These are phyloP conservation scores for Asterochloris sp. DNA, from an alignment of 139 green algal genomes.

Conservation along the genomic window DNA sequence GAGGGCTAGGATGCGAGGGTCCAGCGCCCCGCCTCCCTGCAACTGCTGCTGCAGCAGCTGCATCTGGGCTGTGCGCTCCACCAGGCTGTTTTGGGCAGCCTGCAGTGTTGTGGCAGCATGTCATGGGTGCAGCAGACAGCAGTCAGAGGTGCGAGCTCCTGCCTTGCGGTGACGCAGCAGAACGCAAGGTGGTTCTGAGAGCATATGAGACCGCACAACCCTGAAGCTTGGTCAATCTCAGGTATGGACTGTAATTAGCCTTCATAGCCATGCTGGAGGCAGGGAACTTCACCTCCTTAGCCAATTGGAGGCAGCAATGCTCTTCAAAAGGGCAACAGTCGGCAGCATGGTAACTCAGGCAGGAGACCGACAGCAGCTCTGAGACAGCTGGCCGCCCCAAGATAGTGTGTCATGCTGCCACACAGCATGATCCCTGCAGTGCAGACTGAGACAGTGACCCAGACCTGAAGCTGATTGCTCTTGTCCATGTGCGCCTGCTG, in stretches of 20 bases:
- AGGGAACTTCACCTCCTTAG: background rate
- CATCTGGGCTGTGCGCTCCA: conserved; percentile 10
- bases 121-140: background rate
- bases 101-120: background rate
- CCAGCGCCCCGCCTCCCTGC: background rate
- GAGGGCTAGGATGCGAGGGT: background rate
- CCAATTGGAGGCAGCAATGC: background rate
- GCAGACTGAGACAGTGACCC: background rate
- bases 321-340: background rate
- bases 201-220: background rate
- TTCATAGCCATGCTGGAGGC: background rate
- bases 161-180: no score
- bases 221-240: background rate
- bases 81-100: conserved; percentile 3
- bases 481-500: conserved; percentile 21
- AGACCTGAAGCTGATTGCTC: conserved; percentile 11
- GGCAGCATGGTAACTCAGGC: background rate
- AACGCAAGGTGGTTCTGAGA: background rate
- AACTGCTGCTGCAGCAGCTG: conserved; percentile 1
- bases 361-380: background rate
- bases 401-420: no score
- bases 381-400: background rate
- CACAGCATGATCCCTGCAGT: no score
- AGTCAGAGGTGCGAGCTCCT: background rate
- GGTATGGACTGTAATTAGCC: background rate